Evolutionary conservation across 352 stramenopile genomes (phyloP).

Genomic region (Globisporangium spiculum): DNA sequence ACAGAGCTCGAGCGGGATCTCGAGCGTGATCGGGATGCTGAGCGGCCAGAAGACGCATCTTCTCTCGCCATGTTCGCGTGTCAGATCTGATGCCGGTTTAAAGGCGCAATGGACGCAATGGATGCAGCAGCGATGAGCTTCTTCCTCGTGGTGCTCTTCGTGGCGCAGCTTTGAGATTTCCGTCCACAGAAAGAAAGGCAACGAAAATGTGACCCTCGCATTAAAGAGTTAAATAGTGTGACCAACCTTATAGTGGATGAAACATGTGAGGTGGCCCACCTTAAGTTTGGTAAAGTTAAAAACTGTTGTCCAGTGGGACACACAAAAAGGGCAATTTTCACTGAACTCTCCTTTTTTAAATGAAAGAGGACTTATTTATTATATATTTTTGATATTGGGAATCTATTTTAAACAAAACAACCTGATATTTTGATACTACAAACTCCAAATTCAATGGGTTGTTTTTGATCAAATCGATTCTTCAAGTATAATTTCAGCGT

Average conservation of each 20-base stretch:
- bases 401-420: too few species aligned
- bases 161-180: not conserved
- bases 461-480: not conserved
- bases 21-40: slow-evolving; percentile 6
- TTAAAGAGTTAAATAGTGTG: not conserved
- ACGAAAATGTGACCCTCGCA: not conserved
- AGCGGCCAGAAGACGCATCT: not conserved
- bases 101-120: not conserved
- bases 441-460: too few species aligned
- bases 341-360: not conserved
- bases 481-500: not conserved
- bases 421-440: too few species aligned
- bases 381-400: not conserved
- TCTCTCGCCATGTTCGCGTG: slow-evolving; percentile 1
- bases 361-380: not conserved
- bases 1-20: not conserved
- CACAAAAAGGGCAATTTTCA: not conserved
- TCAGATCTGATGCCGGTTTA: not conserved
- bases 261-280: not conserved
- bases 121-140: not conserved
- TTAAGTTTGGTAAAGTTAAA: not conserved
- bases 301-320: not conserved
- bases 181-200: slow-evolving; percentile 1
- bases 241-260: not conserved
- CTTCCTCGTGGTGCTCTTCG: not conserved